Base-by-base conservation (phyloP, 2,329 filamentous ascomycete genomes). In the Neonectria faginata region DNA sequence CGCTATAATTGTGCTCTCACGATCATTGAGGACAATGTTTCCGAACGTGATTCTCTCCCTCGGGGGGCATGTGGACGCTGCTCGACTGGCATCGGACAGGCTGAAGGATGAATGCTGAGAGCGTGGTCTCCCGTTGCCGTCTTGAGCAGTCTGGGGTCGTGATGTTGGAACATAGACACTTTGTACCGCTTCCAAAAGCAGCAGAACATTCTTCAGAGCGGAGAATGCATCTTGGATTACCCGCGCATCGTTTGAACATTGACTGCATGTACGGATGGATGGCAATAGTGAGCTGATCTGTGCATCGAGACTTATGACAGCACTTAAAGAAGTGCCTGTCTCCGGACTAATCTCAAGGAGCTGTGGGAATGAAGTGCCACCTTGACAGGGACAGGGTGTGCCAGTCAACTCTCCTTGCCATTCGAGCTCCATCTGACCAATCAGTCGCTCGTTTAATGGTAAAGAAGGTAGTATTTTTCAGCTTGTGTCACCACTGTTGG, bases 211-310 rank as follows among this genome's bases (percentile, higher is more conserved):
- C 20, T 54, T 54, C n/a, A 54, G 36, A 41, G 52, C 20, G 16
- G 33, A 54, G 52, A 54, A 54, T 54, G 22, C 52, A 54, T 54
- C 52, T 25, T 42, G 36, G 14, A 54, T 54, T 39, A 54, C 22
- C 22, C 20, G 52, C 33, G 52, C 52, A 41, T 54, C 52, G 52
- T 54, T 54, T 27, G 52, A 54, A 54, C 52, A 54, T 41, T 42
- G 52, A 18, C 29, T 54, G 36, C 52, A 54, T 54, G 33, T 39
- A 54, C 52, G 52, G 52, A 42, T 20, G 22, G 52, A 27, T 54
- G n/a, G 14, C 52, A 54, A 54, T n/a, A 54, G 52, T 42, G 52
- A 54, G 52, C 52, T 54, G 52, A 54, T 54, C 39, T 42, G 52
- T 54, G 52, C 36, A 54, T 54, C 8, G 33, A 54, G 52, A 54